Base-by-base conservation (phyloP, 1,284 basidiomycete species). In the Boletus sp. region DNA sequence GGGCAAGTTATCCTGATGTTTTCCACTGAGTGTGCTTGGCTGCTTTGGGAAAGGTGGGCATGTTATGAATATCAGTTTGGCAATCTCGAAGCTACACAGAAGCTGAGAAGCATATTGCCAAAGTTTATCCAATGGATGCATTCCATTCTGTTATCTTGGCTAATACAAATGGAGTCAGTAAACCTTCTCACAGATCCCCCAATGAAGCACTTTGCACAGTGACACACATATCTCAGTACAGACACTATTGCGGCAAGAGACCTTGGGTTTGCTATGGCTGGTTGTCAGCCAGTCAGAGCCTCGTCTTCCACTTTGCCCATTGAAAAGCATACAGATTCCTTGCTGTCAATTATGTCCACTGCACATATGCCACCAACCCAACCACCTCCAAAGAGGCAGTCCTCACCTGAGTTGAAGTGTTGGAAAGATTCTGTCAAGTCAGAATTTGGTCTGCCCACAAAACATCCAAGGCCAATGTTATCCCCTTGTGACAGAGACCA, bases 61-160 rank as follows among this genome's bases (percentile, higher is more conserved):
- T 83, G 89, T 59, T 97, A 97, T 76, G 95, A 98, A 74, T 97
- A 96, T 77, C 89, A 92, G 69, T 98, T 92, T 71, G 94, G 94
- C 27, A 94, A 97, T 74, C 79, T 95, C n/a, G 86, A 92, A 48
- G 90, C 92, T 2, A 87, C 93, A 11, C 86, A 91, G 62, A 94
- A 96, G n/a, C 83, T 99, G 95, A 98, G 72, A 84, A 88, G 61
- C 84, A 96, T 6, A 89, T 98, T 67, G 79, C 88, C 2, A 95
- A 98, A 63, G 84, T 88, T 2, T 98, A 95, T 74, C 89, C 94
- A 0, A 84, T 84, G 55, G 91, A 92, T 93, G 60, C 49, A 80
- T 59, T 37, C 11, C 24, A 1, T 43, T 29, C 22, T 2, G 18
- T 51, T 33, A 1, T 20, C 15, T 37, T 36, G 22, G 22, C 22